Evolutionary conservation across 179 eudicot genomes (phyloP), one percentile per base, ranked within the genome.

Genomic region (Corrigiola litoralis): DNA sequence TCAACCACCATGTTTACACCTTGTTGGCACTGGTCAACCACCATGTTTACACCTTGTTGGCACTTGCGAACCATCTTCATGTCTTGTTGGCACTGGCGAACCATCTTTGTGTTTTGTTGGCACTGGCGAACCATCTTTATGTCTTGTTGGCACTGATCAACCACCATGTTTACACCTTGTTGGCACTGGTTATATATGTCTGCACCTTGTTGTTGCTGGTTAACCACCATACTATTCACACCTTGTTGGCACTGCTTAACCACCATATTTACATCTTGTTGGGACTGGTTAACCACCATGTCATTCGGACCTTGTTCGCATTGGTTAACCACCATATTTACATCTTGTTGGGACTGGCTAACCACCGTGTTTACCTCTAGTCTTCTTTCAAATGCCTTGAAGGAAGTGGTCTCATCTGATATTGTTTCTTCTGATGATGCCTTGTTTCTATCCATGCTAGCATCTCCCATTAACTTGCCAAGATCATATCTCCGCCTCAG

Each of bases 371-470:
- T 69, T 24, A 48, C 65, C 46, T 63, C 58, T 54, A 80, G 66
- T 55, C 61, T 65, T 64, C 41, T 77, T 63, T 74, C 85, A 7
- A 58, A 20, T 38, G 82, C 6, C 58, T 80, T 82, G 55, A 67
- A 71, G 37, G 81, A 78, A 63, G 71, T 76, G 31, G 65, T 63
- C 62, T 86, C 85, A 29, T 79, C 86, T 21, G 97, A 84, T 36
- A 82, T 60, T 17, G 90, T 84, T 40, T 79, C 90, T 70, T 84
- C 88, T 14, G 86, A 80, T 38, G 91, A 84, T 42, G 85, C 82
- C 71, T 74, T 81, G 53, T 72, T 70, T 55, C 61, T 72, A 48
- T 81, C 77, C 37, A 54, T 64, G 76, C 76, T 73, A 36, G 69
- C 62, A 48, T 85, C 77, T 25, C 71, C 81, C 25, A 72, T 51